A percentile compares a stretch with the other conserved stretches of the same genome.
These are phyloP conservation scores for Trypanosoma congolense DNA, from an alignment of 208 protist genomes.

Conservation along the genomic window DNA sequence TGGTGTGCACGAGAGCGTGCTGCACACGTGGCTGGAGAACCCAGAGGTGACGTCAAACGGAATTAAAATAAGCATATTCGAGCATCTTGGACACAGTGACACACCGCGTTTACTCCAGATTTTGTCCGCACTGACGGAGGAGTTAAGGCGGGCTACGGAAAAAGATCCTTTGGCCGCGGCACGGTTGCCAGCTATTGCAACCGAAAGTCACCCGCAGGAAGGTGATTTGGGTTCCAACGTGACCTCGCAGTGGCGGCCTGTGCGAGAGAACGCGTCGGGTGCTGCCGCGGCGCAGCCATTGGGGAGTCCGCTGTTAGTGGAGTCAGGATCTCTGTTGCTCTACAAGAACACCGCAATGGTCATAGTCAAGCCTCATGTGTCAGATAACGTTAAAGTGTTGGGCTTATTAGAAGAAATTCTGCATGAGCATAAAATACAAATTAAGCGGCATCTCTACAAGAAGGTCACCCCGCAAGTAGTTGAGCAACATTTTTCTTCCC, in stretches of 20 bases:
- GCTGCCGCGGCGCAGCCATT: not conserved
- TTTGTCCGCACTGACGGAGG: slow-evolving; percentile 22
- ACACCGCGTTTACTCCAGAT: slow-evolving; percentile 23
- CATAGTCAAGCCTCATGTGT: slow-evolving; percentile 45
- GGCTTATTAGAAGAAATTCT: slow-evolving; percentile 24
- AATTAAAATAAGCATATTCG: slow-evolving; percentile 32
- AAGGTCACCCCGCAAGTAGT: slow-evolving; percentile 18
- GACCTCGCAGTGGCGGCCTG: not conserved
- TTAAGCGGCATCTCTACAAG: slow-evolving; percentile 23
- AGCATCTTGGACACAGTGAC: slow-evolving; percentile 31
- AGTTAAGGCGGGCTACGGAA: slow-evolving; percentile 12
- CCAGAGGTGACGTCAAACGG: slow-evolving; percentile 23
- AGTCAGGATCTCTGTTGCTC: slow-evolving; percentile 19
- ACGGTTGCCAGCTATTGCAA: slow-evolving; percentile 7
- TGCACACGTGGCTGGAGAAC: slow-evolving; percentile 34
- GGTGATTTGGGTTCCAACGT: not conserved
- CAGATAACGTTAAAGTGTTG: slow-evolving; percentile 16
- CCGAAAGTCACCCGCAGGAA: not conserved
- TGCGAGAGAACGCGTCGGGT: not conserved
- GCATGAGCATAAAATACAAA: slow-evolving; percentile 18
- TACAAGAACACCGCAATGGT: slow-evolving; percentile 47
- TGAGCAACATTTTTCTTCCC: slow-evolving; percentile 27
- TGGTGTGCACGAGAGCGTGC: slow-evolving; percentile 21
- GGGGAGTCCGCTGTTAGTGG: not conserved
- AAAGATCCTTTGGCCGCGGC: slow-evolving; percentile 1